Evolutionary conservation across 2,329 filamentous ascomycete species (phyloP).

Genomic region (Colletotrichum liriopes): DNA sequence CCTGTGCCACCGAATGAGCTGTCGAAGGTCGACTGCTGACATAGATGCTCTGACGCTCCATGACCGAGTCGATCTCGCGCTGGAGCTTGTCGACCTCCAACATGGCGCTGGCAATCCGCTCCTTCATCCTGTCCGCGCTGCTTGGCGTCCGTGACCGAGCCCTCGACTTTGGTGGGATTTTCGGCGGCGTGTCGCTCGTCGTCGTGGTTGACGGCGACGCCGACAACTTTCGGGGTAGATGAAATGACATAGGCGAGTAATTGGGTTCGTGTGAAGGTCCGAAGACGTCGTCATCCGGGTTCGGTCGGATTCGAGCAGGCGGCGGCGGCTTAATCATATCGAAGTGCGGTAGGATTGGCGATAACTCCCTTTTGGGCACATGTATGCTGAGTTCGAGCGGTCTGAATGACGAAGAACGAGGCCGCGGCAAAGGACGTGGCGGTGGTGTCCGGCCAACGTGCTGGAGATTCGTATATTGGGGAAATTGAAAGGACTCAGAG

Average conservation of each 20-base stretch:
- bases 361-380: conserved; percentile 62
- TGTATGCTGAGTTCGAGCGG: conserved; percentile 73
- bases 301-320: conserved; percentile 47
- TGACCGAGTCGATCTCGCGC: conserved; percentile 71
- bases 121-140: conserved; percentile 66
- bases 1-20: conserved; percentile 57
- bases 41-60: conserved; percentile 74
- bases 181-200: conserved; percentile 52
- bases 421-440: conserved; percentile 45
- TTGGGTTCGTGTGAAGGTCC: conserved; percentile 59
- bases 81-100: conserved; percentile 72
- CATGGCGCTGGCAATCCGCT: conserved; percentile 71
- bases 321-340: conserved; percentile 53
- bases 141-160: conserved; percentile 62
- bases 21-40: conserved; percentile 67
- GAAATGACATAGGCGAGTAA: conserved; percentile 70
- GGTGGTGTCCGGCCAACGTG: conserved; percentile 47
- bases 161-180: conserved; percentile 63
- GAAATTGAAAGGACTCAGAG: conserved; percentile 61
- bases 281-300: conserved; percentile 54
- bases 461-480: conserved; percentile 47
- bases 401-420: conserved; percentile 60
- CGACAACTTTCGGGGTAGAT: conserved; percentile 65
- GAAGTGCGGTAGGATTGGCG: conserved; percentile 71
- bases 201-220: conserved; percentile 51